phyloP scores from a whole-genome alignment of 1,284 basidiomycete species.

The Ceratobasidium sp. region DNA sequence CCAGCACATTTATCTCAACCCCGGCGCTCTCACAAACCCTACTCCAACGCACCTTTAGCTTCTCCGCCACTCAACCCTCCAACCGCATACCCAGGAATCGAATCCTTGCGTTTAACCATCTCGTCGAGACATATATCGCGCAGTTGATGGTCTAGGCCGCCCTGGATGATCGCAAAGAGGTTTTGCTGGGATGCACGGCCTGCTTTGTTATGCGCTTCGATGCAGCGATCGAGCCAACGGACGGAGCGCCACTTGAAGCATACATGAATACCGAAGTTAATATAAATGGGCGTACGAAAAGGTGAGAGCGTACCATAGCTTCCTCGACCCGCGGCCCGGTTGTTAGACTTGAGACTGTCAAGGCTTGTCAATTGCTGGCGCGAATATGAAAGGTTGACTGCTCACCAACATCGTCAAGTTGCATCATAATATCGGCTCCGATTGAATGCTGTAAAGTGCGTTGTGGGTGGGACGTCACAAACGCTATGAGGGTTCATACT shows the following conservation, averaged over 20 bases:
- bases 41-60: slow-evolving; percentile 72
- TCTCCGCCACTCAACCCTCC: slow-evolving; percentile 83
- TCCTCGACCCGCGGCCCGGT: slow-evolving; percentile 81
- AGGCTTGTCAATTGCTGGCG: not conserved
- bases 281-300: not conserved
- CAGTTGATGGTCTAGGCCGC: slow-evolving; percentile 74
- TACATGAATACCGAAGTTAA: too few species aligned
- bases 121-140: slow-evolving; percentile 79
- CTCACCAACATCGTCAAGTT: slow-evolving; percentile 87
- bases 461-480: not conserved
- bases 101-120: slow-evolving; percentile 77
- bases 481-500: slow-evolving; percentile 25
- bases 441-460: slow-evolving; percentile 81
- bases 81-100: slow-evolving; percentile 83
- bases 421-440: slow-evolving; percentile 91
- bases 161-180: slow-evolving; percentile 88
- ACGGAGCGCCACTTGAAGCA: slow-evolving; percentile 68
- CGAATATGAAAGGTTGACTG: slow-evolving; percentile 37
- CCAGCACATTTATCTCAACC: not conserved
- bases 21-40: not conserved
- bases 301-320: slow-evolving; percentile 63
- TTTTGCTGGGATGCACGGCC: slow-evolving; percentile 74
- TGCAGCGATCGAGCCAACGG: slow-evolving; percentile 87
- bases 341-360: slow-evolving; percentile 74
- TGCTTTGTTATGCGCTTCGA: slow-evolving; percentile 72